phyloP scores from a whole-genome alignment of 805 yeast species.

The Saccharomycopsis fodiens region DNA sequence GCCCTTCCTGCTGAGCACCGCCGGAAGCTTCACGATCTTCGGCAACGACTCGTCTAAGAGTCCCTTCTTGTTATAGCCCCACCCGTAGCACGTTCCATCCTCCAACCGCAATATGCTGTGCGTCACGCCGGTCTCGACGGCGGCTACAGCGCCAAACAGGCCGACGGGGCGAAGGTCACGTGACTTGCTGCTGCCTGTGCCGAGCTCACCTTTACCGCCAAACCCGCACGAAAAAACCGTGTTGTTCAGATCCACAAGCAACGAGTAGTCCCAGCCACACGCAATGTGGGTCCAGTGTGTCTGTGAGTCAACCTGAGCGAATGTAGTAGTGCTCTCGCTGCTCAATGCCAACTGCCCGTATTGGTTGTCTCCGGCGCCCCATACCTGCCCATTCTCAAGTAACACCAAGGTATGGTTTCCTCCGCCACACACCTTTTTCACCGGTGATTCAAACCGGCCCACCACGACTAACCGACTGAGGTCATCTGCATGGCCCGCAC shows the following conservation, averaged over 20 bases:
- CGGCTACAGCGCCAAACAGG: slow-evolving; percentile 19
- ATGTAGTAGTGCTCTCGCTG: slow-evolving; percentile 1
- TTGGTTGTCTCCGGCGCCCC: slow-evolving; percentile 51
- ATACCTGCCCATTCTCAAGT: slow-evolving; percentile 43
- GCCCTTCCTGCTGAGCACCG: neutral
- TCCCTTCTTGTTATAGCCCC: slow-evolving; percentile 65
- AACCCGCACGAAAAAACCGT: slow-evolving; percentile 47
- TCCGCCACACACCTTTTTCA: slow-evolving; percentile 54
- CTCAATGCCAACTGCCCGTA: slow-evolving; percentile 47
- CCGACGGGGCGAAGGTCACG: slow-evolving; percentile 12
- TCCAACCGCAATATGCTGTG: slow-evolving; percentile 34
- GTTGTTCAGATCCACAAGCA: slow-evolving; percentile 37
- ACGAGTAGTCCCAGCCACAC: slow-evolving; percentile 78
- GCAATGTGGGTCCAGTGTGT: slow-evolving; percentile 38
- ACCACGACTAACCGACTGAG: slow-evolving; percentile 26
- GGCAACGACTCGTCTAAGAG: slow-evolving; percentile 32
- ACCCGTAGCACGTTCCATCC: slow-evolving; percentile 44
- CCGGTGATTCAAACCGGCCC: slow-evolving; percentile 6
- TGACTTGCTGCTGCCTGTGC: slow-evolving; percentile 32
- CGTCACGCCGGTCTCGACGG: slow-evolving; percentile 35
- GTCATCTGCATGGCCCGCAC: slow-evolving; percentile 50
- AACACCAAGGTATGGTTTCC: slow-evolving; percentile 80
- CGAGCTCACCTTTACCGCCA: slow-evolving; percentile 74
- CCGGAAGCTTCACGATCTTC: slow-evolving; percentile 14
- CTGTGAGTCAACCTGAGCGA: slow-evolving; percentile 16